Conservation (phyloP, 2,329 filamentous ascomycete species). For the Pestalotiopsis sp. region DNA sequence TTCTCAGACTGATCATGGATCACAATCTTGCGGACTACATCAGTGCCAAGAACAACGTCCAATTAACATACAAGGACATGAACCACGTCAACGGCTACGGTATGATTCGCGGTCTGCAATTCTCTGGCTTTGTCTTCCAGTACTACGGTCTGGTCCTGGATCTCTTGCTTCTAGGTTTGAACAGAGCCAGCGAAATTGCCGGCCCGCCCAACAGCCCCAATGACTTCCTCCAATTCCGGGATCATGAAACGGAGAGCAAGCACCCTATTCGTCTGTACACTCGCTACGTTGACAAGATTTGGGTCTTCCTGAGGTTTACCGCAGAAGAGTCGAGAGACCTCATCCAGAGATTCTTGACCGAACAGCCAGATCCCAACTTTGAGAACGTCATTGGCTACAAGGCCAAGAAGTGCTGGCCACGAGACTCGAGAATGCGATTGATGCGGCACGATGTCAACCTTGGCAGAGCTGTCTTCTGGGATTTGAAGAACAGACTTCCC, state of each 20-base stretch:
- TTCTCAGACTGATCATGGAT: constrained; percentile 96
- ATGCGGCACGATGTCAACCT: constrained; percentile 99
- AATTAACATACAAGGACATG: constrained; percentile 99
- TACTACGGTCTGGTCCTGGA: constrained; percentile 97
- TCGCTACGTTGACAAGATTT: constrained; percentile 96
- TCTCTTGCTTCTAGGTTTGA: constrained; percentile 85
- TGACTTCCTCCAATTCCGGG: constrained; percentile 96
- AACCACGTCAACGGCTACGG: constrained; percentile 99
- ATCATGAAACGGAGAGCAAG: constrained; percentile 86
- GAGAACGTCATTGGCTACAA: constrained; percentile 99
- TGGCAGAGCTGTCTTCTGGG: constrained; percentile 97
- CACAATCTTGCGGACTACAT: constrained; percentile 99
- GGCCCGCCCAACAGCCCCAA: constrained; percentile 93
- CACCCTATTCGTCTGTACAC: constrained; percentile 98
- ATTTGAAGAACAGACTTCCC: constrained; percentile 94
- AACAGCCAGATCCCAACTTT: constrained; percentile 98
- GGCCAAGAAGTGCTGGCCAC: constrained; percentile 99
- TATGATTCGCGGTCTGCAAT: constrained; percentile 96
- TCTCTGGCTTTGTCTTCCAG: constrained; percentile 98
- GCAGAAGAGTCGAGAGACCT: constrained; percentile 94
- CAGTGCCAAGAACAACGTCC: constrained; percentile 98
- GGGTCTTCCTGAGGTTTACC: constrained; percentile 93
- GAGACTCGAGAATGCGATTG: constrained; percentile 94
- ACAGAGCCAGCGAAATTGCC: constrained; percentile 97
- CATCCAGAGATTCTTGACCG: constrained; percentile 96